Conservation (phyloP, 73 alveolate genomes). For the Blepharisma japonicum region DNA sequence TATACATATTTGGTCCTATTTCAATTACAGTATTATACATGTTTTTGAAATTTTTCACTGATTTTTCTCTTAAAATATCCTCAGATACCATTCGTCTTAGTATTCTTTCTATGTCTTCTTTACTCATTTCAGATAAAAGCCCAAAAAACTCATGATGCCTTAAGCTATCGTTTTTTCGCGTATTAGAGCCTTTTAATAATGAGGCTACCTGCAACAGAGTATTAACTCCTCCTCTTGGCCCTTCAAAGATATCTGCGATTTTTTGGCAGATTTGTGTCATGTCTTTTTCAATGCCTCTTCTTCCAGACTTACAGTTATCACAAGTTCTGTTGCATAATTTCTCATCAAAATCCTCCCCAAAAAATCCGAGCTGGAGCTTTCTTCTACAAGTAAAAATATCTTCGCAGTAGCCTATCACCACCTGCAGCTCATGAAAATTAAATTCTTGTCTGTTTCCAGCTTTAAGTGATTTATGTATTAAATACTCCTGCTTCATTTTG, state of each 20-base stretch:
- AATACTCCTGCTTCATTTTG: slow-evolving; percentile 28
- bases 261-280: slow-evolving; percentile 41
- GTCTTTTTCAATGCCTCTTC: slow-evolving; percentile 28
- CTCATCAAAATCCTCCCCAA: slow-evolving; percentile 76
- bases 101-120: background rate
- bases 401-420: slow-evolving; percentile 59
- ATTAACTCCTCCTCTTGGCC: background rate
- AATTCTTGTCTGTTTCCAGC: slow-evolving; percentile 34
- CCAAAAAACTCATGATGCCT: background rate
- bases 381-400: slow-evolving; percentile 78
- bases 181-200: slow-evolving; percentile 5
- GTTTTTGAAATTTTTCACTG: no score
- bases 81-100: background rate
- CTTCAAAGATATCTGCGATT: slow-evolving; percentile 37
- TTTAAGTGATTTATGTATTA: background rate
- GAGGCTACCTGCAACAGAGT: slow-evolving; percentile 16
- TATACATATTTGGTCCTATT: no score
- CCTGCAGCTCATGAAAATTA: slow-evolving; percentile 37
- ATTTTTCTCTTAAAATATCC: no score
- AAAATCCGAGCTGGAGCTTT: slow-evolving; percentile 50
- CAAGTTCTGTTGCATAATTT: slow-evolving; percentile 66
- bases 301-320: slow-evolving; percentile 52
- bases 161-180: background rate
- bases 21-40: no score
- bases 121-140: background rate